A percentile compares a stretch with the other conserved stretches of the same genome.
Evolutionary conservation across 257 asterid species (phyloP).

Genomic region (Striga asiatica): DNA sequence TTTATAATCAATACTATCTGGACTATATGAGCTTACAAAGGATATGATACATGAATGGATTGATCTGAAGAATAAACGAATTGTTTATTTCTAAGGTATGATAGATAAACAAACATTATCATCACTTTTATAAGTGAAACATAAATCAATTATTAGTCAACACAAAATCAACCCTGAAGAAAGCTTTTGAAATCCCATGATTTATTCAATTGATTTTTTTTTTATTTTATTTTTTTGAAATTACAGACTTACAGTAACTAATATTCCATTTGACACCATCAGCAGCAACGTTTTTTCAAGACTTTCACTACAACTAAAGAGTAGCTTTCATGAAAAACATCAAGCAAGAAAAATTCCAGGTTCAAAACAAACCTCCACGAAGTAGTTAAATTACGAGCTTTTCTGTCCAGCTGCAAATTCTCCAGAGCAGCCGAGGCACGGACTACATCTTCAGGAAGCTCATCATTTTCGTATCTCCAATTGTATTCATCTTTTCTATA

Average conservation of each 20-base stretch:
- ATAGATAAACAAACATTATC: too few relatives aligned
- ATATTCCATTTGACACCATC: too few relatives aligned
- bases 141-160: too few relatives aligned
- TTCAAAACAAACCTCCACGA: slow-evolving; percentile 74
- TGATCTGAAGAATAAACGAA: neutral
- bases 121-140: too few relatives aligned
- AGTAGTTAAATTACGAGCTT: slow-evolving; percentile 70
- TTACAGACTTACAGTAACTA: too few relatives aligned
- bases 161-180: too few relatives aligned
- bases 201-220: too few relatives aligned
- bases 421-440: slow-evolving; percentile 86
- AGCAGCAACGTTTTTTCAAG: too few relatives aligned
- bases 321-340: neutral
- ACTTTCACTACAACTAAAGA: neutral
- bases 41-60: neutral
- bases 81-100: neutral
- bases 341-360: neutral
- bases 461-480: slow-evolving; percentile 78
- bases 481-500: slow-evolving; percentile 85
- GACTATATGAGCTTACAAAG: too few relatives aligned
- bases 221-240: too few relatives aligned
- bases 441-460: slow-evolving; percentile 60
- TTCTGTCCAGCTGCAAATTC: slow-evolving; percentile 90
- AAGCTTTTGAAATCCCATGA: too few relatives aligned
- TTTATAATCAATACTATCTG: neutral